phyloP scores from a whole-genome alignment of 116 monocot species.

The Dioscorea cayenensis region DNA sequence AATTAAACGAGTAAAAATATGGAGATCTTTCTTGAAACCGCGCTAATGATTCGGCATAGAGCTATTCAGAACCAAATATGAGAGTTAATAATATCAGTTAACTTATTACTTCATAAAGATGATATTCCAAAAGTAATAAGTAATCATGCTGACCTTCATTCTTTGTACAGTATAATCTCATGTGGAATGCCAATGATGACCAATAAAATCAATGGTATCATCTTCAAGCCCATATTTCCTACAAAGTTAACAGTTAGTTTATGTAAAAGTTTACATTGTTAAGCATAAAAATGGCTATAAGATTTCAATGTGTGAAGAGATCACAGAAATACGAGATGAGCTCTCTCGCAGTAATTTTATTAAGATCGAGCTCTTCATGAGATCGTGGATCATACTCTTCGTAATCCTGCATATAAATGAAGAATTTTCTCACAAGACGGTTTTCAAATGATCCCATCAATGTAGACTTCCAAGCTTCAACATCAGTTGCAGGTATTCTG shows the following conservation, averaged over 20 bases:
- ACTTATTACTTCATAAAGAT: too few species aligned
- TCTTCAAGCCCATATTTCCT: background rate
- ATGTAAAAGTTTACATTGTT: background rate
- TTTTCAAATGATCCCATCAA: constrained; percentile 1
- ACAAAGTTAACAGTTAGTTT: too few species aligned
- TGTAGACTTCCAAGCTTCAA: background rate
- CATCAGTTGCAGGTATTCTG: background rate
- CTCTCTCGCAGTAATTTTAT: background rate
- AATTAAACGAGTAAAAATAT: background rate
- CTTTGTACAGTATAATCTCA: background rate
- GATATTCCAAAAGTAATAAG: background rate
- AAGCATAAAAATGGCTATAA: background rate
- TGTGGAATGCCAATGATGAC: background rate
- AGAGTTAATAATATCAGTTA: background rate
- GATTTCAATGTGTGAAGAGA: background rate
- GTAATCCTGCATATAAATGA: background rate
- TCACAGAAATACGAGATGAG: background rate
- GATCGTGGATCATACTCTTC: background rate
- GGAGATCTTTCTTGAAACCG: constrained; percentile 6
- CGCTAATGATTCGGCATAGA: constrained; percentile 1
- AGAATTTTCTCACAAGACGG: background rate
- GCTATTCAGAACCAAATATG: constrained; percentile 2
- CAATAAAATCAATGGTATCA: constrained; percentile 1
- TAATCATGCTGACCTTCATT: background rate
- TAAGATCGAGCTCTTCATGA: background rate